Evolutionary conservation across 2,329 filamentous ascomycete genomes (phyloP).

Genomic region (Graphilbum fragrans): DNA sequence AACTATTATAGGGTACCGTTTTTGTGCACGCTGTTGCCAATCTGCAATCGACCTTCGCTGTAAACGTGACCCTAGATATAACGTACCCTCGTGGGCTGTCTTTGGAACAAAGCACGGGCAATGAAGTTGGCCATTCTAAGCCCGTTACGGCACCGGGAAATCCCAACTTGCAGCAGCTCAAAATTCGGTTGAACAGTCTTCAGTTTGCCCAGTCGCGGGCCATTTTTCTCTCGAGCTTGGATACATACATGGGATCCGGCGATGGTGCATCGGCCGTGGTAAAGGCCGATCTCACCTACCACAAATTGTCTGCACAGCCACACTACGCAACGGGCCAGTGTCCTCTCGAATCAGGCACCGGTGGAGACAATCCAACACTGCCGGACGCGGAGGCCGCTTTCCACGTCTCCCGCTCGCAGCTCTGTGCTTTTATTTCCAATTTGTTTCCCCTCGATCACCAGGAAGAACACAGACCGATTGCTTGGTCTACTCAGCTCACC

Average conservation of each 20-base stretch:
- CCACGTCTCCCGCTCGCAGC: slow-evolving; percentile 35
- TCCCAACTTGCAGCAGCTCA: slow-evolving; percentile 14
- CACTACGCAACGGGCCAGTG: background rate
- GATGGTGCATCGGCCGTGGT: no score
- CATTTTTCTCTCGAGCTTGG: slow-evolving; percentile 30
- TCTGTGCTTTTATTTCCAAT: slow-evolving; percentile 36
- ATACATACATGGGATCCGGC: no score
- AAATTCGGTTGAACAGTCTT: slow-evolving; percentile 34
- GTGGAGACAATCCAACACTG: slow-evolving; percentile 9
- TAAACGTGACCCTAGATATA: slow-evolving; percentile 29
- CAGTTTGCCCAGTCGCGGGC: slow-evolving; percentile 51
- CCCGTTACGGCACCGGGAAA: slow-evolving; percentile 6
- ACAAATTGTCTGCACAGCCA: slow-evolving; percentile 10
- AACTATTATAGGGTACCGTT: slow-evolving; percentile 32
- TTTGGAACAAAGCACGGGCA: slow-evolving; percentile 26
- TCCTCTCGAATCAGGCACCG: background rate
- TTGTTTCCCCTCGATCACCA: slow-evolving; percentile 27
- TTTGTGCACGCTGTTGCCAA: slow-evolving; percentile 52
- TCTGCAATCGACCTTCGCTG: slow-evolving; percentile 45
- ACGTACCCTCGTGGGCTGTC: slow-evolving; percentile 22
- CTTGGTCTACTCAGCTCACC: background rate
- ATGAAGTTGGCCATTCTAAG: slow-evolving; percentile 22
- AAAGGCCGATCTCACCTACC: no score
- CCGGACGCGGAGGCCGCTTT: slow-evolving; percentile 28
- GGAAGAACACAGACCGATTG: slow-evolving; percentile 21